A percentile compares a stretch with the other conserved stretches of the same genome.
Conservation (phyloP, 345 rosid species). For the Eucalyptus decipiens region DNA sequence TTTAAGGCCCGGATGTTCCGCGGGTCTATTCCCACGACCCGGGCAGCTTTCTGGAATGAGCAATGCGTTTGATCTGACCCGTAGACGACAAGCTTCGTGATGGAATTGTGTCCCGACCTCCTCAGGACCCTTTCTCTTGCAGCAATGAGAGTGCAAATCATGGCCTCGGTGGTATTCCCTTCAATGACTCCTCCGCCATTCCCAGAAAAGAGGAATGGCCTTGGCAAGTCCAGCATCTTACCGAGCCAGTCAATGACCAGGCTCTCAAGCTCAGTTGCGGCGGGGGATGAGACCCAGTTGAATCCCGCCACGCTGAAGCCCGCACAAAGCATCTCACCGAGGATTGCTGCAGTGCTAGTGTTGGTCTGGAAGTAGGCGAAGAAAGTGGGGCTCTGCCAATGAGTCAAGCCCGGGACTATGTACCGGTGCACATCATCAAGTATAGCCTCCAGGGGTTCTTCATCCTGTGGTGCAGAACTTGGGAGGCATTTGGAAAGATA, state of each 20-base stretch:
- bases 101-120: not conserved
- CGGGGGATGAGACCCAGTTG: slow-evolving; percentile 34
- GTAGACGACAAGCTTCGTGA: slow-evolving; percentile 19
- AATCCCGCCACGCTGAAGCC: slow-evolving; percentile 26
- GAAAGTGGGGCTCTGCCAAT: slow-evolving; percentile 30
- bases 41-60: slow-evolving; percentile 10
- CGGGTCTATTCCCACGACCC: slow-evolving; percentile 31
- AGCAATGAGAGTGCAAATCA: slow-evolving; percentile 15
- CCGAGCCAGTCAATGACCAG: slow-evolving; percentile 34
- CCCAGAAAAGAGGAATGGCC: slow-evolving; percentile 20
- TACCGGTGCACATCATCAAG: slow-evolving; percentile 7
- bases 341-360: slow-evolving; percentile 9
- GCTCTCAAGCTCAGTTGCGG: slow-evolving; percentile 42
- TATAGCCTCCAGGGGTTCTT: slow-evolving; percentile 15
- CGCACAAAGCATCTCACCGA: slow-evolving; percentile 18
- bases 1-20: slow-evolving; percentile 20
- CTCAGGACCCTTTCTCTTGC: slow-evolving; percentile 17
- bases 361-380: slow-evolving; percentile 19
- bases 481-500: slow-evolving; percentile 22
- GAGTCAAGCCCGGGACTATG: slow-evolving; percentile 36
- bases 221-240: slow-evolving; percentile 14
- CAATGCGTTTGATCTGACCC: slow-evolving; percentile 29
- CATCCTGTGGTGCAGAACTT: slow-evolving; percentile 3
- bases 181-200: slow-evolving; percentile 28
- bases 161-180: slow-evolving; percentile 28